Evolutionary conservation across 73 alveolate species (phyloP), one percentile per base, ranked within the genome.

Genomic region (Paramecium sexaurelia): DNA sequence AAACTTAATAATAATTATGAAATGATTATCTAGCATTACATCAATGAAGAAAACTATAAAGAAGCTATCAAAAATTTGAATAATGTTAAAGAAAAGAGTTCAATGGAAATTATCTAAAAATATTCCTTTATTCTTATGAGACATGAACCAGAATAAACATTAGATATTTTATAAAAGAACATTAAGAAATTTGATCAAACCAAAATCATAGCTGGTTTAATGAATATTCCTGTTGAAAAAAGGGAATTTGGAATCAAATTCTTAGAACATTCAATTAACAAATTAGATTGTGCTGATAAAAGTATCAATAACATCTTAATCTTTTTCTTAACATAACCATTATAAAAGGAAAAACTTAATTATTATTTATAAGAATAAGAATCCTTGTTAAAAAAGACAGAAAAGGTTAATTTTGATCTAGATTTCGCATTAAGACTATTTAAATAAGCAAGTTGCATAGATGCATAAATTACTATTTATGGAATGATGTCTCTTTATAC

Each of bases 371-470:
- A 84, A 20, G 88, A 69, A 87, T 95, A 96, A 83, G 99, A 96
- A 61, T 92, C 33, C 0, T 82, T 33, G 89, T 85, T 47, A 95
- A 93, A 55, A 83, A 66, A 57, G 75, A 67, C 47, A 92, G 96
- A 39, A 61, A 78, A 56, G 91, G 94, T 43, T 32, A 88, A 39
- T 92, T 94, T 98, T 86, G 99, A 98, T 85, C 91, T 96, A 55
- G 99, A 98, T 86, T 98, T 97, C 93, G 99, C 99, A 0, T 93
- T 97, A 69, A 96, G 97, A 92, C 95, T 97, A 69, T 97, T 97
- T 92, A 96, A 97, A 92, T 95, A 97, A 57, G 96, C 96, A 84
- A 95, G 95, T 41, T 91, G 91, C 85, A 92, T 94, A 84, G 95
- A 95, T 85, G 95, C 97, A n/a, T 92, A 95, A 88, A 97, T 97